Percentiles rank a stretch among this genome's conserved stretches.
phyloP scores from a whole-genome alignment of 2,329 filamentous ascomycete species.

The Exophiala calicioides region DNA sequence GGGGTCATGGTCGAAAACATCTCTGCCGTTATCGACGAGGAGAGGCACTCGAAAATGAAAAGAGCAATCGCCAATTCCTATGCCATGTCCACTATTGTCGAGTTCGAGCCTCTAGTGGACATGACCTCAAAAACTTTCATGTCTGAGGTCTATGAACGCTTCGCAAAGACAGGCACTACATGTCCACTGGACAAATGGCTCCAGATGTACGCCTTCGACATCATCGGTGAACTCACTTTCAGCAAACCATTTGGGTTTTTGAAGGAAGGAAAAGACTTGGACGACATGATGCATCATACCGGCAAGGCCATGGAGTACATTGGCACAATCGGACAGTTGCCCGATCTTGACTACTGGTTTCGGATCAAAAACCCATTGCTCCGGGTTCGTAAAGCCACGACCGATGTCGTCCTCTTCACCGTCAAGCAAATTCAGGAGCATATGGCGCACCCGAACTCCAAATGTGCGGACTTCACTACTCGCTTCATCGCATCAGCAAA shows the following conservation, averaged over 20 bases:
- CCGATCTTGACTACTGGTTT: conserved; percentile 47
- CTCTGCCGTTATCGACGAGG: conserved; percentile 12
- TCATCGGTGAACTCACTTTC: conserved; percentile 46
- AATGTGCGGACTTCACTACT: conserved; percentile 27
- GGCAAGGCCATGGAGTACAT: conserved; percentile 18
- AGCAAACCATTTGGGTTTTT: conserved; percentile 73
- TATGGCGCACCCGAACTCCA: too few relatives aligned
- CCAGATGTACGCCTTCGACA: conserved; percentile 79
- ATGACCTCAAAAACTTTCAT: conserved; percentile 56
- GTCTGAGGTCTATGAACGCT: conserved; percentile 35
- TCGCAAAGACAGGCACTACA: neutral
- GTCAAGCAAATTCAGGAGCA: conserved; percentile 45
- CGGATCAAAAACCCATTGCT: conserved; percentile 68
- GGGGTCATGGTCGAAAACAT: conserved; percentile 6
- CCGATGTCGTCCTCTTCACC: conserved; percentile 55
- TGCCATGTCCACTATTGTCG: conserved; percentile 10
- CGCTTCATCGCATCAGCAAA: conserved; percentile 26
- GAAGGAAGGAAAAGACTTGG: conserved; percentile 71
- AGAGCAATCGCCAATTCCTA: conserved; percentile 17
- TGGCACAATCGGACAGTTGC: conserved; percentile 15
- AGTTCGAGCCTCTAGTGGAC: conserved; percentile 18
- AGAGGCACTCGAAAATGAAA: conserved; percentile 6
- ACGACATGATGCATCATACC: conserved; percentile 36
- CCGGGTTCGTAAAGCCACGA: conserved; percentile 54
- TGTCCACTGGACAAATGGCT: conserved; percentile 55